Evolutionary conservation across 2,329 filamentous ascomycete species (phyloP).

Genomic region (Cercospora canescens): DNA sequence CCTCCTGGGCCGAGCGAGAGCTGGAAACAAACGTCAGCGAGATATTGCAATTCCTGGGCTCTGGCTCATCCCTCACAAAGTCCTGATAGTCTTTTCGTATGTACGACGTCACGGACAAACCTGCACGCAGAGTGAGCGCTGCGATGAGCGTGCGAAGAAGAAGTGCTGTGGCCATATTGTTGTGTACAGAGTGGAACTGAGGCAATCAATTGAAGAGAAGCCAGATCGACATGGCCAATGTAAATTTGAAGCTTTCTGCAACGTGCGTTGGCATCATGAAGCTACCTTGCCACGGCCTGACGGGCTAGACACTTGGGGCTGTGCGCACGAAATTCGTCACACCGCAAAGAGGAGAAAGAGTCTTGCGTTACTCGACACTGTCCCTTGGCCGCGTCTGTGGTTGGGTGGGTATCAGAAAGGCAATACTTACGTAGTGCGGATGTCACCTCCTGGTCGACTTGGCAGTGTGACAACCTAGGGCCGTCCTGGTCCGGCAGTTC

Average conservation of each 20-base stretch:
- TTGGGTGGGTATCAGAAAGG: slow-evolving; percentile 1
- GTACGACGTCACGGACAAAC: not conserved
- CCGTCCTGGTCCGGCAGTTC: too few species aligned
- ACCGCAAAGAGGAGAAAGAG: not conserved
- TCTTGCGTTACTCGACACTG: not conserved
- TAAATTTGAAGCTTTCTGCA: not conserved
- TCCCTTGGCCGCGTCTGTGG: not conserved
- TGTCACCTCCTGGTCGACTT: not conserved
- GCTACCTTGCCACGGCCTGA: not conserved
- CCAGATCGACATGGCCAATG: not conserved
- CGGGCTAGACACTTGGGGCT: not conserved
- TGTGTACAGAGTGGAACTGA: not conserved
- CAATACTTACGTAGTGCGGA: not conserved
- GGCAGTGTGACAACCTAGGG: not conserved
- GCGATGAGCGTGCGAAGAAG: not conserved
- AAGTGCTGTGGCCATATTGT: not conserved
- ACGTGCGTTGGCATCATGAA: not conserved
- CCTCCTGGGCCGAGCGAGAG: slow-evolving; percentile 73
- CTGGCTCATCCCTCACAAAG: not conserved
- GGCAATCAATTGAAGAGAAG: not conserved
- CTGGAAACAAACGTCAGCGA: not conserved
- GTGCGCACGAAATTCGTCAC: not conserved
- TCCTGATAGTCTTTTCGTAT: slow-evolving; percentile 2
- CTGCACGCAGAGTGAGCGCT: not conserved
- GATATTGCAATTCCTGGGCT: not conserved